Base-by-base conservation (phyloP, 1,139 yeast genomes). In the Scheffersomyces lignicola region DNA sequence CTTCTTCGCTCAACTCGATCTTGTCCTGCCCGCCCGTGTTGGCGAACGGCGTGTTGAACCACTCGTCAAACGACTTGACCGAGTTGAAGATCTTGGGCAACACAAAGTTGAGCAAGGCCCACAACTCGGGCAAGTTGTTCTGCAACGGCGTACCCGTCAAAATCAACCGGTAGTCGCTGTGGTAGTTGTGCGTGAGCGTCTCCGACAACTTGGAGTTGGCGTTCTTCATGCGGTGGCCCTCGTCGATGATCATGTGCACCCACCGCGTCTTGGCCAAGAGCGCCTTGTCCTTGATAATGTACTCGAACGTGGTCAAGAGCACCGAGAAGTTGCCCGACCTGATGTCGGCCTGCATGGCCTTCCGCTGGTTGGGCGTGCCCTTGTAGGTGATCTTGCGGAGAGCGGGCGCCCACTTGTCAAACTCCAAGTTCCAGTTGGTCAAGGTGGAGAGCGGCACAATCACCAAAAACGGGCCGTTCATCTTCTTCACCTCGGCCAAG, bases 81-180 rank as follows among this genome's bases (percentile, higher is more conserved):
- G 92, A 83, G 51, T 84, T 83, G 70, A 84, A 84, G 58, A 84
- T 82, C 51, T 83, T 83, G 10, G 94, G 92, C 37, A 84, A 65
- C 10, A 83, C 90, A 48, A 84, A 84, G 57, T 84, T 83, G 51
- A 84, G 68, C 43, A 84, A 67, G 1, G 94, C 90, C 94, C 94
- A 83, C 43, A 86, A 70, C 58, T 86, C 95, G 1, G 95, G 94
- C 46, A 86, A 69, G 47, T 83, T 85, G 50, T 86, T 86, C 52
- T 86, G 95, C 47, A 86, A 72, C 8, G 95, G 95, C 7, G 95
- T 86, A 65, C 95, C 95, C 0, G 95, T 86, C 51, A 86, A 73
- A 60, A 86, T 84, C 49, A 85, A 71, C 60, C 95, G 73, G 55
- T 85, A 79, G 49, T 82, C 84, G 29, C 88, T 78, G 47, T 78